Base-by-base conservation (phyloP, 257 asterid species). In the Solanum okadae region DNA sequence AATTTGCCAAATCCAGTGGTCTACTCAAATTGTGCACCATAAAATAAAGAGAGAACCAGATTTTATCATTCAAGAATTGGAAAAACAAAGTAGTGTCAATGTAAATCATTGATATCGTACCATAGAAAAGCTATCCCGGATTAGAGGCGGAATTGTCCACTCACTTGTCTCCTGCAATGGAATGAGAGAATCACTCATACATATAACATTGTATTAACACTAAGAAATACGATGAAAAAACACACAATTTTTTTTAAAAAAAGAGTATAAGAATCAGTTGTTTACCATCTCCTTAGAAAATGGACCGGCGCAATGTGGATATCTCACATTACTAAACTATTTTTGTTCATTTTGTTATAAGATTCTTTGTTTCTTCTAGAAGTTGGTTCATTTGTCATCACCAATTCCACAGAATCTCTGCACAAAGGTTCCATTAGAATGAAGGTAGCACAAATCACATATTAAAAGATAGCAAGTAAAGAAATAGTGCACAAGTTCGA, bases 81-180 rank as follows among this genome's bases (percentile, higher is more conserved):
- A 83, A 5, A 52, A 37, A 3, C 56, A 44, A 9, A 7, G 10
- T 29, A 67, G 29, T 5, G 38, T 5, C 11, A 31, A 7, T 27
- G 52, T 27, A 44, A 72, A 35, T 27, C 38, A 10, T 6, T 40
- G 9, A 67, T 42, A 44, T 49, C 87, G 20, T 87, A 96, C 99
- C 99, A 96, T 95, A 44, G 98, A 95, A 90, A 96, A 96, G 92
- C 97, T 93, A 90, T 95, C 98, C 88, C 99, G 91, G 75, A 96
- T 93, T 25, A 95, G 91, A 9, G 98, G 97, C 4, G 98, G 88
- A 91, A 96, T 89, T 20, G 96, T 94, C 99, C 99, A 96, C 16
- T 88, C 87, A 87, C 95, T 95, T 46, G 98, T 93, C 93, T 94
- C 98, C 99, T 96, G 92, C 87, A 86, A 89, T 38, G 44, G 61